Percentiles rank a stretch among this genome's conserved stretches.
phyloP scores from a whole-genome alignment of 1,284 basidiomycete genomes.

The Mycena sp. region DNA sequence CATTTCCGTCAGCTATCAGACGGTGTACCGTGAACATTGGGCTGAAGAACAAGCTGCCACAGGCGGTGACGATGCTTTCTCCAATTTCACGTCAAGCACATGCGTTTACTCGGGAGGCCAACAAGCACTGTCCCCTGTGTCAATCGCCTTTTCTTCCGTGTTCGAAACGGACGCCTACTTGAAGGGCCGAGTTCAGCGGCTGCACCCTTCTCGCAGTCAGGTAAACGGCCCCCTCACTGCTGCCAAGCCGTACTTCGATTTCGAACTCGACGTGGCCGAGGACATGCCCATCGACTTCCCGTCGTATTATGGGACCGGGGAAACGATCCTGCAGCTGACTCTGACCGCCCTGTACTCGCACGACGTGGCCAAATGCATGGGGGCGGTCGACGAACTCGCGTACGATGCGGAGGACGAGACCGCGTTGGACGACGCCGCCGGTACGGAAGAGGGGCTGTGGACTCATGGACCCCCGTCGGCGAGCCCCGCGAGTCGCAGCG shows the following conservation, averaged over 20 bases:
- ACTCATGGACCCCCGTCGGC: constrained; percentile 12
- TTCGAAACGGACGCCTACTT: not conserved
- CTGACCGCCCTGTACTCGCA: constrained; percentile 9
- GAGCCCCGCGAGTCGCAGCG: not conserved
- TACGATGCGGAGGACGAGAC: not conserved
- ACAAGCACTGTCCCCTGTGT: not conserved
- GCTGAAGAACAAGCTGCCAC: not conserved
- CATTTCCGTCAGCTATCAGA: not conserved
- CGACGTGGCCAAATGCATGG: constrained; percentile 13
- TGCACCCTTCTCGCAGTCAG: no score
- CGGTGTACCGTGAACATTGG: not conserved
- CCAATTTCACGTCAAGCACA: not conserved
- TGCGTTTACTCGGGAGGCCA: not conserved
- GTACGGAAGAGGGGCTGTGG: constrained; percentile 21
- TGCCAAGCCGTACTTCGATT: constrained; percentile 1
- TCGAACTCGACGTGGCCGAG: constrained; percentile 7
- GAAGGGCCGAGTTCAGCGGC: no score
- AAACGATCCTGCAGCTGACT: not conserved
- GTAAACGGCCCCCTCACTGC: not conserved
- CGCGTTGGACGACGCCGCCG: not conserved
- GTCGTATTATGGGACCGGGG: constrained; percentile 4
- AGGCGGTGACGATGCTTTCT: constrained; percentile 3
- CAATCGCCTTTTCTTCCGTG: not conserved
- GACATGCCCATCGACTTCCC: not conserved
- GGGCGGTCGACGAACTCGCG: not conserved